A percentile compares a stretch with the other conserved stretches of the same genome.
Evolutionary conservation across 1,139 yeast genomes (phyloP).

Genomic region (Kluyveromyces sp.): DNA sequence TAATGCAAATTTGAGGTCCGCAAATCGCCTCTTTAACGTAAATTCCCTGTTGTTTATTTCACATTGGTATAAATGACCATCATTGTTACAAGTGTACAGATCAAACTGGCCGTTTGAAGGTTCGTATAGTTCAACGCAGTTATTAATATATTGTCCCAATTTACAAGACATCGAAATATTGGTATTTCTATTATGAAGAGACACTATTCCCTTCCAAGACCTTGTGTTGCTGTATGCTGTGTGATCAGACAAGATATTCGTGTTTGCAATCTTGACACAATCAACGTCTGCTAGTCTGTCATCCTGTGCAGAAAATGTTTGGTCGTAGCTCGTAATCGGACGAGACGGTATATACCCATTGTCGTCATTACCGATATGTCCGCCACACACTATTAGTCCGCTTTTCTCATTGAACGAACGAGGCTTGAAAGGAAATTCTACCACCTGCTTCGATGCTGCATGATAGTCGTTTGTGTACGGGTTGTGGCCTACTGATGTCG

Average conservation of each 20-base stretch:
- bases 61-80: conserved; percentile 59
- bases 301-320: conserved; percentile 2
- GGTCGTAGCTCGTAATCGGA: conserved; percentile 8
- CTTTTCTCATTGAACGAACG: conserved; percentile 60
- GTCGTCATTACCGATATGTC: conserved; percentile 42
- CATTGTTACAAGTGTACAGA: conserved; percentile 77
- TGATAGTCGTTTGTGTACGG: conserved; percentile 10
- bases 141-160: conserved; percentile 77
- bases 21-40: conserved; percentile 32
- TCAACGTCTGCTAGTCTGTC: conserved; percentile 14
- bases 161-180: conserved; percentile 44
- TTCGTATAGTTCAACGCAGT: conserved; percentile 53
- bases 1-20: conserved; percentile 45
- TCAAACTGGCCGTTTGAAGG: conserved; percentile 34
- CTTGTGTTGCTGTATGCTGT: conserved; percentile 29
- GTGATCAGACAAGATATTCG: conserved; percentile 24
- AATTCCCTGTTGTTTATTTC: conserved; percentile 48
- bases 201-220: conserved; percentile 54
- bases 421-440: conserved; percentile 54
- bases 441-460: conserved; percentile 32
- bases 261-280: conserved; percentile 23
- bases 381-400: conserved; percentile 63
- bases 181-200: conserved; percentile 46
- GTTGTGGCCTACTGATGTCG: conserved; percentile 4
- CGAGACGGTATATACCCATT: conserved; percentile 17